phyloP scores from a whole-genome alignment of 1,284 basidiomycete genomes.

The Vanrija sp. region DNA sequence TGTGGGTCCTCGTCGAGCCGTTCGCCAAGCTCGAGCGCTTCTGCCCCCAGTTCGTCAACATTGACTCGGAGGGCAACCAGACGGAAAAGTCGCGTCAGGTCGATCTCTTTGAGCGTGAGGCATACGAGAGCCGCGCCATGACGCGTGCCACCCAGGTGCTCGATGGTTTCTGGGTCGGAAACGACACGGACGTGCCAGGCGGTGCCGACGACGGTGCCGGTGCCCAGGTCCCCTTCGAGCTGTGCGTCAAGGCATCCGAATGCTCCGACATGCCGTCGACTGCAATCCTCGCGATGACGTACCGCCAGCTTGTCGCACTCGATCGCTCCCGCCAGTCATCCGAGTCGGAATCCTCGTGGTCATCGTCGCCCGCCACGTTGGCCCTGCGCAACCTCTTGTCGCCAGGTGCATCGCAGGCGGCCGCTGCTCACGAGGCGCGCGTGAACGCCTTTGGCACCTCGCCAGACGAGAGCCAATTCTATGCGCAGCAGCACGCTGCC shows the following conservation, averaged over 20 bases:
- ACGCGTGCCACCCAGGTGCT: slow-evolving; percentile 78
- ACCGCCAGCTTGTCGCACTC: slow-evolving; percentile 31
- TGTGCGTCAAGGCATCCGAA: slow-evolving; percentile 48
- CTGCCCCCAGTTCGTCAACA: slow-evolving; percentile 54
- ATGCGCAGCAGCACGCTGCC: slow-evolving; percentile 14
- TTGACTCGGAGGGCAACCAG: slow-evolving; percentile 51
- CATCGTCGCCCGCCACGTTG: slow-evolving; percentile 40
- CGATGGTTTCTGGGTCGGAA: slow-evolving; percentile 56
- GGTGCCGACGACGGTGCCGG: slow-evolving; percentile 38
- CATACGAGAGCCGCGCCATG: slow-evolving; percentile 36
- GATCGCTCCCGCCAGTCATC: slow-evolving; percentile 24
- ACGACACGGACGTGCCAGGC: slow-evolving; percentile 48
- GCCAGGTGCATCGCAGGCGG: slow-evolving; percentile 10
- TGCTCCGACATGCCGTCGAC: slow-evolving; percentile 44
- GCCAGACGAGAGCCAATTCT: slow-evolving; percentile 16
- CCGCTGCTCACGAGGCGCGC: slow-evolving; percentile 17
- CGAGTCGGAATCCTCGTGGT: slow-evolving; percentile 23
- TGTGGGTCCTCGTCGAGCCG: slow-evolving; percentile 71
- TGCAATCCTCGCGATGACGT: slow-evolving; percentile 18
- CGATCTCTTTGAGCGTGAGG: slow-evolving; percentile 52
- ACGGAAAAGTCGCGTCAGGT: slow-evolving; percentile 47
- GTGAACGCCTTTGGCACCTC: slow-evolving; percentile 8
- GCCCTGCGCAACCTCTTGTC: slow-evolving; percentile 45
- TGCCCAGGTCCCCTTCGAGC: slow-evolving; percentile 33
- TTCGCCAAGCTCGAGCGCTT: slow-evolving; percentile 54